These are phyloP conservation scores for Aspergillus leporis DNA, from an alignment of 495 filamentous ascomycete species.

Conservation along the genomic window DNA sequence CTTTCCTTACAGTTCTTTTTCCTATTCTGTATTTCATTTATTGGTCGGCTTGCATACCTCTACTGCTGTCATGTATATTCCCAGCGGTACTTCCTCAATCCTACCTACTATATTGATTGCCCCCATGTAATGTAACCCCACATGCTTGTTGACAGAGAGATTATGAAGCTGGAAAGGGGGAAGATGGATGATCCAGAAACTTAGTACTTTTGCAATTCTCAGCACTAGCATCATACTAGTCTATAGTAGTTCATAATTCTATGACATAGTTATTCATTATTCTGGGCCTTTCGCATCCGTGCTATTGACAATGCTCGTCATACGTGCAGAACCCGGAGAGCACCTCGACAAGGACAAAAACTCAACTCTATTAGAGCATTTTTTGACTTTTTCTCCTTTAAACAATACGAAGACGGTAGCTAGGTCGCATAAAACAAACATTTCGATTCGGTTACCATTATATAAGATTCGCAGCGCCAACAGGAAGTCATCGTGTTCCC, in stretches of 20 bases:
- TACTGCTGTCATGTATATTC: conserved; percentile 26
- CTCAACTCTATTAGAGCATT: no score
- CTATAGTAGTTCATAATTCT: not conserved
- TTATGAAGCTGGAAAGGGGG: not conserved
- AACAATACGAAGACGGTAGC: no score
- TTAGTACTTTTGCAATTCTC: not conserved
- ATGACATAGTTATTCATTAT: not conserved
- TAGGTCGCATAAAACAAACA: no score
- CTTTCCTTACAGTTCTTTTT: conserved; percentile 2
- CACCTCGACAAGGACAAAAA: no score
- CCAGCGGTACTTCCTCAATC: not conserved
- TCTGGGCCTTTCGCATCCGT: not conserved
- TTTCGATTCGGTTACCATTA: no score
- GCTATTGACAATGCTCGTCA: not conserved
- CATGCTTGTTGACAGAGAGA: not conserved
- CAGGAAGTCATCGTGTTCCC: no score
- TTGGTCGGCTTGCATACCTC: conserved; percentile 21
- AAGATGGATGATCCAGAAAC: not conserved
- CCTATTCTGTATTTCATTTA: conserved; percentile 12
- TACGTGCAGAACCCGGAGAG: not conserved
- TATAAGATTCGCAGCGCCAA: no score
- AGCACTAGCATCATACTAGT: not conserved
- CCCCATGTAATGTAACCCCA: conserved; percentile 8
- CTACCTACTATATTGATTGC: conserved; percentile 6
- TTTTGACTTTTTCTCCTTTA: no score